These are phyloP conservation scores for Hibiscus mutabilis DNA, from an alignment of 345 rosid genomes.

Conservation along the genomic window DNA sequence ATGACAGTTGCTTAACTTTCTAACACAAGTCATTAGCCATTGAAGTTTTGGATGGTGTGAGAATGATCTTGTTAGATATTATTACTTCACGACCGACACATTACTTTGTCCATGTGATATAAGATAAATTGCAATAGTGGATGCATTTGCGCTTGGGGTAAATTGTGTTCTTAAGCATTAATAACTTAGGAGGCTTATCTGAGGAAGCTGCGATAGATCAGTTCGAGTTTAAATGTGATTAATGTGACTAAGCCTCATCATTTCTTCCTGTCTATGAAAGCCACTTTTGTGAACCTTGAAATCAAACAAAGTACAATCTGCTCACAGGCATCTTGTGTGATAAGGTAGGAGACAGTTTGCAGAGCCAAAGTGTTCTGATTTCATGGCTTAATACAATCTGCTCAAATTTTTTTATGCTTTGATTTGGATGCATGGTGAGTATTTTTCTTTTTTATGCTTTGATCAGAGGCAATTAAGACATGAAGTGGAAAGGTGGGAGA, in stretches of 20 bases:
- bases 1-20: no score
- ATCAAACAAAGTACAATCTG: slow-evolving; percentile 3
- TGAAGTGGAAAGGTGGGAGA: neutral
- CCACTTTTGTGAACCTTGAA: neutral
- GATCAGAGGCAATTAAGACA: neutral
- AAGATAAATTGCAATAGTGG: neutral
- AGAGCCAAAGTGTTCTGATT: slow-evolving; percentile 14
- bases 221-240: neutral
- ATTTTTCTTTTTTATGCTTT: no score
- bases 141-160: neutral
- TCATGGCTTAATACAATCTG: neutral
- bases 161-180: neutral
- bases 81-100: neutral
- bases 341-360: slow-evolving; percentile 27
- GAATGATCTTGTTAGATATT: neutral
- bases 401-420: no score
- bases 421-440: no score
- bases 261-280: neutral
- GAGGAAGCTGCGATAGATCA: neutral
- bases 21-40: neutral
- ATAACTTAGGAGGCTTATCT: neutral
- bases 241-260: neutral
- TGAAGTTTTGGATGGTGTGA: neutral
- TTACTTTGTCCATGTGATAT: neutral
- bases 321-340: slow-evolving; percentile 13